Conservation (phyloP, 768 basidiomycete genomes). For the Hydnomerulius pinastri region DNA sequence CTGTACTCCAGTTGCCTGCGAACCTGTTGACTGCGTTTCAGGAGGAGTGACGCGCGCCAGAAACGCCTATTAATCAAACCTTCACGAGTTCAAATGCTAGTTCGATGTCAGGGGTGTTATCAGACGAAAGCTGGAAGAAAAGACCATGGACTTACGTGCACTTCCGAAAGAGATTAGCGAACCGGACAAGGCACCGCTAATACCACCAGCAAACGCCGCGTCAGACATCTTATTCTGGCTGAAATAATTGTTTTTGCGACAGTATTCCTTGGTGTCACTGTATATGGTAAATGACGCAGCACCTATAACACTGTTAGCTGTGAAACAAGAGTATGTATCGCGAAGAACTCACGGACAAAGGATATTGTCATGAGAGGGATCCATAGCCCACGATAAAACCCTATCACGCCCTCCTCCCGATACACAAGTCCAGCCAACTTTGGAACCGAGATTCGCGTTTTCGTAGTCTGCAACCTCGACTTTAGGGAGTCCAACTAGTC, state of each 20-base stretch:
- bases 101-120: conserved; percentile 18
- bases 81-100: conserved; percentile 94
- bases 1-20: conserved; percentile 90
- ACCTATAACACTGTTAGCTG: conserved; percentile 44
- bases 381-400: conserved; percentile 90
- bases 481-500: conserved; percentile 89
- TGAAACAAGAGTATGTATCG: conserved; percentile 5
- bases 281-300: conserved; percentile 93
- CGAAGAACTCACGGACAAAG: conserved; percentile 80
- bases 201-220: conserved; percentile 74
- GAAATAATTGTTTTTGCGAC: conserved; percentile 59
- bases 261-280: conserved; percentile 76
- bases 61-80: conserved; percentile 42
- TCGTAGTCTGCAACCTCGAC: conserved; percentile 86
- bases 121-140: neutral
- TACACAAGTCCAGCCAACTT: conserved; percentile 72
- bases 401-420: conserved; percentile 81
- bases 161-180: conserved; percentile 87
- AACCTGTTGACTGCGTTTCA: conserved; percentile 50
- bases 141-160: conserved; percentile 64
- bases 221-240: conserved; percentile 61
- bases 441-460: conserved; percentile 71
- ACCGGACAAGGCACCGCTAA: conserved; percentile 87
- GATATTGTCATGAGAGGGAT: conserved; percentile 95
- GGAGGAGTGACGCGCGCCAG: neutral